Evolutionary conservation across 2,329 filamentous ascomycete genomes (phyloP).

Genomic region (Ophiocordyceps polyrhachis-furcata): DNA sequence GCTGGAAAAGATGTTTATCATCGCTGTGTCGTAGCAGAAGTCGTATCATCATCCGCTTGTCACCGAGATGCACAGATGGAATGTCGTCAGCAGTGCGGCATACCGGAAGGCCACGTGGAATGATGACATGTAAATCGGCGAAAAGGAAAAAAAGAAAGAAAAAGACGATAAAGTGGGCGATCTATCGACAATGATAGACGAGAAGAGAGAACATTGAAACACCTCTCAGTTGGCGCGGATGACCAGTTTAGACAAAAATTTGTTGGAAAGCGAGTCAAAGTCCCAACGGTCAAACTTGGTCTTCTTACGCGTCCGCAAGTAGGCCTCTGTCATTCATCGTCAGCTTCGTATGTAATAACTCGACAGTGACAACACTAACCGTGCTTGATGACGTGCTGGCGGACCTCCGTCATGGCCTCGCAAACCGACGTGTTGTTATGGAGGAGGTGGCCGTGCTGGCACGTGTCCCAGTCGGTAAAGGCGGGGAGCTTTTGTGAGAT

Average conservation of each 20-base stretch:
- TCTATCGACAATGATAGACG: not conserved
- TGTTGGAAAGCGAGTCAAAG: conserved; percentile 92
- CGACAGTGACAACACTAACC: conserved; percentile 31
- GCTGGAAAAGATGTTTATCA: conserved; percentile 4
- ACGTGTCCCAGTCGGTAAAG: conserved; percentile 85
- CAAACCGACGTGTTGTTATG: conserved; percentile 86
- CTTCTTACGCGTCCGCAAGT: conserved; percentile 61
- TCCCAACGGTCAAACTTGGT: conserved; percentile 78
- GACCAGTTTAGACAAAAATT: conserved; percentile 90
- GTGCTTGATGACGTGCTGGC: conserved; percentile 80
- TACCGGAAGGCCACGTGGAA: not conserved
- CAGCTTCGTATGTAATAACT: not conserved
- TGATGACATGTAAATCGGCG: not conserved
- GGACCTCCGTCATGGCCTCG: conserved; percentile 90
- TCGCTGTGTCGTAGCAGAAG: conserved; percentile 13
- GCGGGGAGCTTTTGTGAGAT: conserved; percentile 92
- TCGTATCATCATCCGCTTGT: not conserved
- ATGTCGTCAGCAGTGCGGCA: not conserved
- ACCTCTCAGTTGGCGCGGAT: conserved; percentile 63
- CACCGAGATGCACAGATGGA: not conserved
- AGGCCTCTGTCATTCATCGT: conserved; percentile 45
- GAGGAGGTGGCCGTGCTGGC: conserved; percentile 75
- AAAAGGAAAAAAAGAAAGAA: not conserved
- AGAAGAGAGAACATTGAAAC: not conserved
- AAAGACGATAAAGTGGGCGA: not conserved